Evolutionary conservation across 139 green algal species (phyloP), one percentile per base, ranked within the genome.

Genomic region (Chlorella sp.): DNA sequence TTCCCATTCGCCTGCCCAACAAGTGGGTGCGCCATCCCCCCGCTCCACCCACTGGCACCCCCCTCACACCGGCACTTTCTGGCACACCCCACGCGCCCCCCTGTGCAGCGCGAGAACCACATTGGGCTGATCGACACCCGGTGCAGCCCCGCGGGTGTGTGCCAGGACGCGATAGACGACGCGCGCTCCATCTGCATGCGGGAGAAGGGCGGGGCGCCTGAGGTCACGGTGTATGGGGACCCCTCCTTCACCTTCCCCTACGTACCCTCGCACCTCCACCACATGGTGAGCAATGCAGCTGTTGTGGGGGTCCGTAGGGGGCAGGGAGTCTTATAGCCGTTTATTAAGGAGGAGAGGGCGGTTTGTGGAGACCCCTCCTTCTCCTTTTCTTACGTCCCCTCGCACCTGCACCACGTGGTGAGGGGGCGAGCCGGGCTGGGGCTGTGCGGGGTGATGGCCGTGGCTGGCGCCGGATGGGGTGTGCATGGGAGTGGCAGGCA

Each of bases 231-330:
- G 34, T 99, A 99, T 86, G 98, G 98, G 18, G 96, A 97, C 88
- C 94, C 94, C 34, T 92, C 94, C 39, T 98, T 99, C 76, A 96
- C 91, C 32, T 99, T 99, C 90, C 93, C 98, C 80, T 99, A 99
- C 92, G 97, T 99, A 9, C 98, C 98, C 83, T 95, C 90, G 21
- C 98, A 99, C 91, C 92, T 99, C 78, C 98, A 99, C 91, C 98
- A 99, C 94, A 99, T 99, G 97, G 91, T 98, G 66, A 57, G 81
- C 36, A 19, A 24, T 73, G 66, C 69, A 34, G 69, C 69, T 78
- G 69, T 37, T 36, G 22, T 36, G 48, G 48, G 48, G 9, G 64
- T 71, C 2, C 21, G 64, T 71, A 30, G 64, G 2, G 21, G 2
- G 4, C 2, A 71, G 22, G 24, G 64, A 14, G 11, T 71, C 5